Percentiles rank a stretch among this genome's conserved stretches.
Evolutionary conservation across 169 alveolate species (phyloP).

Genomic region (Sarcocystis neurona): DNA sequence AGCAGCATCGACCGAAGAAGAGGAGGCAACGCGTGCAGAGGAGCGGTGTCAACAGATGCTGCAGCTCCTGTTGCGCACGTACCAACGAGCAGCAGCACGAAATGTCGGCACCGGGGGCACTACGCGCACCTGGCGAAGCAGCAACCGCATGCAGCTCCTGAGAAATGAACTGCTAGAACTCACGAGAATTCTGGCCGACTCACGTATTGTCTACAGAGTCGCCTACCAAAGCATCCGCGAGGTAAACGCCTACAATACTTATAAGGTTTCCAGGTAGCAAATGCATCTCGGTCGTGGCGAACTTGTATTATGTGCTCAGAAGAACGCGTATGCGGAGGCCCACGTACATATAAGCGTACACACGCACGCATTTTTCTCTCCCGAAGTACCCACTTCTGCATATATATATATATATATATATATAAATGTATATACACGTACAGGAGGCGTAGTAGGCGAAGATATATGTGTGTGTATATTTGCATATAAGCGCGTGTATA

Average conservation of each 20-base stretch:
- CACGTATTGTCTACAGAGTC: constrained; percentile 2
- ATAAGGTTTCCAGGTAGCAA: too few relatives aligned
- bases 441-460: too few relatives aligned
- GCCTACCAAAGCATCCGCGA: constrained; percentile 42
- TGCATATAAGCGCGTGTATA: too few relatives aligned
- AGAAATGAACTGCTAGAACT: constrained; percentile 2
- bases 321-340: too few relatives aligned
- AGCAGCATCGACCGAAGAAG: background rate
- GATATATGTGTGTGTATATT: too few relatives aligned
- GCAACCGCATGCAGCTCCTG: constrained; percentile 38
- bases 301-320: too few relatives aligned
- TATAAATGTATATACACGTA: background rate
- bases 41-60: constrained; percentile 1
- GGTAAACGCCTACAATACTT: background rate
- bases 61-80: constrained; percentile 31
- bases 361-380: too few relatives aligned
- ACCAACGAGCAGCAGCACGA: constrained; percentile 30
- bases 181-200: background rate
- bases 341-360: too few relatives aligned
- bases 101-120: background rate
- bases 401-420: too few relatives aligned
- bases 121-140: constrained; percentile 31
- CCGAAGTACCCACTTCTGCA: background rate
- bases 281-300: too few relatives aligned
- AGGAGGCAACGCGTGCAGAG: background rate